These are phyloP conservation scores for Gloeophyllum trabeum DNA, from an alignment of 768 basidiomycete species.

Conservation along the genomic window DNA sequence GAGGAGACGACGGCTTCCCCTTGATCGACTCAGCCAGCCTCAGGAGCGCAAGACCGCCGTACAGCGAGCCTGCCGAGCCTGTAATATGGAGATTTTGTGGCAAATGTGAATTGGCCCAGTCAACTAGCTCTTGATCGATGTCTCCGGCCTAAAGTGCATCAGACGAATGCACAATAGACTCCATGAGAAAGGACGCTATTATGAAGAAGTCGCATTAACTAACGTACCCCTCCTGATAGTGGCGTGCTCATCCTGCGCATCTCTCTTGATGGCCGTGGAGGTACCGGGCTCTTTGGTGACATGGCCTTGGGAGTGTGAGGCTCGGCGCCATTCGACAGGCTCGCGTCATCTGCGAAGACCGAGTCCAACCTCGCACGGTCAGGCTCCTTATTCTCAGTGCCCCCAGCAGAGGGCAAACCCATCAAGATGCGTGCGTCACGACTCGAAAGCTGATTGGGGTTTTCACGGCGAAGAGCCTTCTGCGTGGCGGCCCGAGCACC, in stretches of 20 bases:
- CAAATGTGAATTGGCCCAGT: slow-evolving; percentile 85
- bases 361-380: slow-evolving; percentile 43
- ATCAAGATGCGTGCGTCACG: slow-evolving; percentile 73
- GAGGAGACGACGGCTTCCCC: slow-evolving; percentile 50
- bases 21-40: slow-evolving; percentile 79
- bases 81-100: slow-evolving; percentile 50
- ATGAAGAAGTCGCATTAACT: no score
- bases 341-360: slow-evolving; percentile 37
- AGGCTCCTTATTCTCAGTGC: slow-evolving; percentile 18
- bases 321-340: slow-evolving; percentile 10
- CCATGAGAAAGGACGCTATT: no score
- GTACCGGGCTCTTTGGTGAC: slow-evolving; percentile 19
- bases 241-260: slow-evolving; percentile 32
- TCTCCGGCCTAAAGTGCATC: slow-evolving; percentile 6
- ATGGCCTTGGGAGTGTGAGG: slow-evolving; percentile 7
- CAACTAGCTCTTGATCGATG: slow-evolving; percentile 48
- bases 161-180: slow-evolving; percentile 5
- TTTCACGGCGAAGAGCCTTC: slow-evolving; percentile 74
- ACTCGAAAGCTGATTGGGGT: slow-evolving; percentile 70
- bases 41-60: slow-evolving; percentile 67
- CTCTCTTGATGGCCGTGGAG: slow-evolving; percentile 64
- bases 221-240: no score
- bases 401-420: slow-evolving; percentile 32
- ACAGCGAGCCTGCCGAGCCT: slow-evolving; percentile 31
- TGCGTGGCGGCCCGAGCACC: slow-evolving; percentile 80